phyloP scores from a whole-genome alignment of 805 yeast genomes.

The Yamadazyma laniorum region DNA sequence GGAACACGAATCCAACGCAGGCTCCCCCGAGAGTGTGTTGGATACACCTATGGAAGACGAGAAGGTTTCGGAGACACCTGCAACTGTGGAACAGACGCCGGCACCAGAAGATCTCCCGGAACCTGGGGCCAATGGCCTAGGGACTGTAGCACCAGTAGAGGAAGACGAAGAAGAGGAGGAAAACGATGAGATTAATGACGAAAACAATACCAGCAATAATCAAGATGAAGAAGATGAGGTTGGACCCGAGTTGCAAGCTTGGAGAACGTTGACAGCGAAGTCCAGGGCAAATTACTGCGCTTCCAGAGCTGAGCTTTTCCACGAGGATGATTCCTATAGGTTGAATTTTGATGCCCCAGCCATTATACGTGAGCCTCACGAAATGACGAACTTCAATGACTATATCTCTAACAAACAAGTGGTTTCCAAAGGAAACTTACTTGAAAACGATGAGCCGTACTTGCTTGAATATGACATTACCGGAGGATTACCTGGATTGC shows the following conservation, averaged over 20 bases:
- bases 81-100: slow-evolving; percentile 7
- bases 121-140: slow-evolving; percentile 13
- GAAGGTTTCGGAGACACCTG: slow-evolving; percentile 4
- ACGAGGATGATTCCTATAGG: slow-evolving; percentile 41
- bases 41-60: slow-evolving; percentile 14
- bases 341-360: slow-evolving; percentile 72
- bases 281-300: slow-evolving; percentile 74
- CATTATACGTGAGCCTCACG: slow-evolving; percentile 57
- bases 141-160: slow-evolving; percentile 17
- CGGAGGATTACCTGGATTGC: slow-evolving; percentile 73
- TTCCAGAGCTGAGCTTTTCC: slow-evolving; percentile 64
- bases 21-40: slow-evolving; percentile 17
- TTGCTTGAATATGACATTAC: slow-evolving; percentile 80
- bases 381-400: slow-evolving; percentile 61
- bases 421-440: slow-evolving; percentile 42
- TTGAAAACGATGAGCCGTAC: slow-evolving; percentile 61
- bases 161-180: slow-evolving; percentile 30
- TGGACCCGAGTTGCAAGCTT: slow-evolving; percentile 75
- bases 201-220: slow-evolving; percentile 40
- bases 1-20: slow-evolving; percentile 21
- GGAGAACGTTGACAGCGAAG: slow-evolving; percentile 82
- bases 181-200: slow-evolving; percentile 46
- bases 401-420: slow-evolving; percentile 41
- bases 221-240: slow-evolving; percentile 58
- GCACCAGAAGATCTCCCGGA: slow-evolving; percentile 2